Percentiles rank a stretch among this genome's conserved stretches.
phyloP scores from a whole-genome alignment of 1,284 basidiomycete species.

The Papiliotrema flavescens region DNA sequence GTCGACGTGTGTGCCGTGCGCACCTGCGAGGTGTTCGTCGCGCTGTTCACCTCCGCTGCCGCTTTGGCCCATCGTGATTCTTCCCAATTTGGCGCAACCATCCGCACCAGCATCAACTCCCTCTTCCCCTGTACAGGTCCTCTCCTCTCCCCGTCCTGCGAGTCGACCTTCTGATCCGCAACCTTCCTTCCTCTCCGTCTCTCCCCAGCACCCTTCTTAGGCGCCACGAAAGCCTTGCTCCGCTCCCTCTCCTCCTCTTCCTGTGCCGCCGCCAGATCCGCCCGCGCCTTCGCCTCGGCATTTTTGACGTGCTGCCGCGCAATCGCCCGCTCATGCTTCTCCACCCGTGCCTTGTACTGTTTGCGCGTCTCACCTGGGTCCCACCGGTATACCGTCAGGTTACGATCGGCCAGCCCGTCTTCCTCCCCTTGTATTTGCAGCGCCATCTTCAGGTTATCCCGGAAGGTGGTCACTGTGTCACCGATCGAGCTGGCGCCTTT shows the following conservation, averaged over 20 bases:
- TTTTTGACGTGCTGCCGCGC: neutral
- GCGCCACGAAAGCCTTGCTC: neutral
- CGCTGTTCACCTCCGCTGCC: neutral
- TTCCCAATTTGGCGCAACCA: neutral
- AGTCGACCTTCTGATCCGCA: neutral
- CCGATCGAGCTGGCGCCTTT: neutral
- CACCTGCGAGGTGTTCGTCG: neutral
- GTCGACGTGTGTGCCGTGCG: neutral
- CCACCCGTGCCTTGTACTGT: neutral
- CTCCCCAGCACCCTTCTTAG: neutral
- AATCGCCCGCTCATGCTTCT: neutral
- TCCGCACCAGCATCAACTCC: constrained; percentile 1
- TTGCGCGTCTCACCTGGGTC: neutral
- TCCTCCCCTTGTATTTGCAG: constrained; percentile 1
- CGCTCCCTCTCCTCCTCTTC: neutral
- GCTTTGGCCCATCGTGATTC: neutral
- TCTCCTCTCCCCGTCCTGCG: neutral
- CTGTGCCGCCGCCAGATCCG: no score
- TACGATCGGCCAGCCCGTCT: neutral
- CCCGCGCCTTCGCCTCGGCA: no score
- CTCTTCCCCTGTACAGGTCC: neutral
- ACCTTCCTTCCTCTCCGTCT: neutral
- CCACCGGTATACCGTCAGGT: neutral
- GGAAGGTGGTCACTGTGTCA: neutral
- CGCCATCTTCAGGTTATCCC: constrained; percentile 1